A percentile compares a stretch with the other conserved stretches of the same genome.
Evolutionary conservation across 2,329 filamentous ascomycete species (phyloP).

Genomic region (Sporothrix globosa): DNA sequence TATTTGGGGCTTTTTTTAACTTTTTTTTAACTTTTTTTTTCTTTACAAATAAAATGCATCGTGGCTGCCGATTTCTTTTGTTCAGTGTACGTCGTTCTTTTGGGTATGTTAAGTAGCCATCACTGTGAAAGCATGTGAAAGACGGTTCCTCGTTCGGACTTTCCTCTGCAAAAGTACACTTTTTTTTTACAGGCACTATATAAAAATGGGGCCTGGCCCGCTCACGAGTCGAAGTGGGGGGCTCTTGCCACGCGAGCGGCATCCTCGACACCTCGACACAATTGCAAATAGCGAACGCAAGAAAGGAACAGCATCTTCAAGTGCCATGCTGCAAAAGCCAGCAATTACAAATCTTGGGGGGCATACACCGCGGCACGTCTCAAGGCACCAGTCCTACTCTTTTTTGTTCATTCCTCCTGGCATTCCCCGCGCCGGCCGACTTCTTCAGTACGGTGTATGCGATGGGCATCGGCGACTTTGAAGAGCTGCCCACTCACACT

Average conservation of each 20-base stretch:
- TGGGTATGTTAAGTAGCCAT: not conserved
- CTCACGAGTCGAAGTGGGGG: slow-evolving; percentile 12
- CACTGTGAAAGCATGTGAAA: slow-evolving; percentile 21
- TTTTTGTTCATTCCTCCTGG: not conserved
- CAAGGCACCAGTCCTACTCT: no score
- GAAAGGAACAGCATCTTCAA: not conserved
- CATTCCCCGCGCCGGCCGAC: not conserved
- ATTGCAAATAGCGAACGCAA: not conserved
- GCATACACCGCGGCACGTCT: no score
- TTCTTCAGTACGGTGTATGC: not conserved
- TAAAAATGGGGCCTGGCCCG: not conserved
- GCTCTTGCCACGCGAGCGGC: slow-evolving; percentile 16
- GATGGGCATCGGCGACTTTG: slow-evolving; percentile 18
- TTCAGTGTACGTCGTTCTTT: not conserved
- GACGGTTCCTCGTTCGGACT: not conserved
- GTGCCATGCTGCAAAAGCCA: not conserved
- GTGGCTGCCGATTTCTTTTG: not conserved
- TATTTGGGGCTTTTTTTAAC: no score
- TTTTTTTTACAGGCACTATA: slow-evolving; percentile 3
- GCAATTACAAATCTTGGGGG: no score
- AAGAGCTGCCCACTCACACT: slow-evolving; percentile 18
- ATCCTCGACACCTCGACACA: not conserved
- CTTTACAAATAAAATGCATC: not conserved
- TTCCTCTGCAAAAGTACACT: not conserved
- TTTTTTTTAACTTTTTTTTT: no score